Evolutionary conservation across 1,284 basidiomycete genomes (phyloP), one percentile per base, ranked within the genome.

Genomic region (Abortiporus biennis): DNA sequence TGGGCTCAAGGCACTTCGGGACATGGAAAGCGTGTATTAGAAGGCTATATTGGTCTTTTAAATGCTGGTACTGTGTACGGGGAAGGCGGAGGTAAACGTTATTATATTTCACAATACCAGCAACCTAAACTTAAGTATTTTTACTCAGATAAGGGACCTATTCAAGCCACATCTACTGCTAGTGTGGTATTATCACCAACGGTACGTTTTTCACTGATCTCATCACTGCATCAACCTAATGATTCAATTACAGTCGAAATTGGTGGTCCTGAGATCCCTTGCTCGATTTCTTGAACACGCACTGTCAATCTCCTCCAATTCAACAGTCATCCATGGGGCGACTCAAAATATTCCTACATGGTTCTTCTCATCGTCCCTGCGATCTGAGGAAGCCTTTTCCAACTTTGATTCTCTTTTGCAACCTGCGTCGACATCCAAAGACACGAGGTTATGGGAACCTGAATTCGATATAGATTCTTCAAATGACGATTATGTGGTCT

Each of bases 41-140:
- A 85, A 54, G 86, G 86, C 2, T 91, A 89, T 56, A 68, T 91
- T 4, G 78, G 83, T 13, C 72, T 89, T 39, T 62, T 90, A 41
- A 84, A 72, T 48, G 78, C 75, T 6, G 80, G 82, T 15, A 77
- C 76, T 2, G 75, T 68, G 46, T 80, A 76, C 49, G 74, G 74
- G 30, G 75, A 75, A 47, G 65, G 62, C n/a, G 70, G 76, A 44
- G 78, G 80, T 78, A 45, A 2, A 51, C 5, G 15, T 3, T 23
- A n/a, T 35, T 40, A 27, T 13, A 23, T 35, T 4, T 21, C 4
- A 20, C 20, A 11, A 17, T 42, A 40, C 11, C 29, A 3, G 15
- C 12, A 15, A 12, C 6, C 39, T 25, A 25, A 25, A 22, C 13
- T 31, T 16, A 35, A 12, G 35, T 4, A 6, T 22, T 31, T 19